These are phyloP conservation scores for Xylaria digitata DNA, from an alignment of 2,329 filamentous ascomycete genomes.

Conservation along the genomic window DNA sequence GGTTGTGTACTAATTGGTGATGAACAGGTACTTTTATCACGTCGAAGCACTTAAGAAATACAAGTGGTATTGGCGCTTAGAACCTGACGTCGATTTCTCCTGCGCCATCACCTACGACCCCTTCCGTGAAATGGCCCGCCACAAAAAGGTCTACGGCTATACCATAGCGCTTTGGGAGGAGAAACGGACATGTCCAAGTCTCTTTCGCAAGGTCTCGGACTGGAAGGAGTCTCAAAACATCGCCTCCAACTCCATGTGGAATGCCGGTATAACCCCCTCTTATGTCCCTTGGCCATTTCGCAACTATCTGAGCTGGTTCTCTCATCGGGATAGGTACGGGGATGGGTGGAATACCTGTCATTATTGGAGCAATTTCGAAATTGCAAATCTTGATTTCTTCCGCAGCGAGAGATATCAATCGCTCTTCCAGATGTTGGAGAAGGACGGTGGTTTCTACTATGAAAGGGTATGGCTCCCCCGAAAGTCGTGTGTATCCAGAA, in stretches of 20 bases:
- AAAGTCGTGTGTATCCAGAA: background rate
- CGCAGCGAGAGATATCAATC: slow-evolving; percentile 55
- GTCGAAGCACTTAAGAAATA: slow-evolving; percentile 56
- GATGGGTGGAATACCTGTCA: slow-evolving; percentile 59
- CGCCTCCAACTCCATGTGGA: slow-evolving; percentile 55
- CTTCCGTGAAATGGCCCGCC: slow-evolving; percentile 58
- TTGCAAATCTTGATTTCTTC: slow-evolving; percentile 59
- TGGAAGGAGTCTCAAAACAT: slow-evolving; percentile 56
- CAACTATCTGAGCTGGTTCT: slow-evolving; percentile 50
- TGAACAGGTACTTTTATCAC: slow-evolving; percentile 55
- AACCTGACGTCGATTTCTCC: slow-evolving; percentile 58
- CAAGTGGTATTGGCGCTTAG: slow-evolving; percentile 61
- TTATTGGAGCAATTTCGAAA: slow-evolving; percentile 62
- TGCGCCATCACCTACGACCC: slow-evolving; percentile 61
- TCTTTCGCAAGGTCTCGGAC: slow-evolving; percentile 56
- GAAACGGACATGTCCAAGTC: slow-evolving; percentile 54
- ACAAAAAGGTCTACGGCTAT: slow-evolving; percentile 58
- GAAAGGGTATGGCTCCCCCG: slow-evolving; percentile 52
- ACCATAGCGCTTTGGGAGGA: slow-evolving; percentile 58
- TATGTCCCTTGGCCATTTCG: slow-evolving; percentile 58
- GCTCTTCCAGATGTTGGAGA: slow-evolving; percentile 55
- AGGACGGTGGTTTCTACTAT: slow-evolving; percentile 57
- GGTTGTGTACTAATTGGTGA: background rate
- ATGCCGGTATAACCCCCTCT: slow-evolving; percentile 53
- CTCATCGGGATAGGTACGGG: slow-evolving; percentile 54